These are phyloP conservation scores for Aspergillus viridinutans DNA, from an alignment of 2,329 filamentous ascomycete species.

Conservation along the genomic window DNA sequence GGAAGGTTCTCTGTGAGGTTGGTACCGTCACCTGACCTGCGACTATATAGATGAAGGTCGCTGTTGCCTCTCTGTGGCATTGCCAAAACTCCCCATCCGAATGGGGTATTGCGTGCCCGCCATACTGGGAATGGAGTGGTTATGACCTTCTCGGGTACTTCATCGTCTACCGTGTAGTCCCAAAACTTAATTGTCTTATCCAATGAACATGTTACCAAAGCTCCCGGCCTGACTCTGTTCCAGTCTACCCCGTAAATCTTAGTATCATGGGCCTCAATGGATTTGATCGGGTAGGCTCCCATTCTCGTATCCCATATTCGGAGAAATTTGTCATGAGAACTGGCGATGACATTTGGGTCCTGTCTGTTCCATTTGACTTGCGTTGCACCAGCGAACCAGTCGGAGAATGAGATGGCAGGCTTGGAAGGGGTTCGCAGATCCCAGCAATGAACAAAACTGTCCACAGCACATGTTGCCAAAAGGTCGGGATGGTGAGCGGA, in stretches of 20 bases:
- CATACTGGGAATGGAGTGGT: constrained; percentile 81
- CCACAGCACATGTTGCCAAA: constrained; percentile 84
- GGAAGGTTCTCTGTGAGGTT: constrained; percentile 34
- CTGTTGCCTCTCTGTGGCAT: constrained; percentile 91
- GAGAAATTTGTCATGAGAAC: constrained; percentile 81
- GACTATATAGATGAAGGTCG: constrained; percentile 78
- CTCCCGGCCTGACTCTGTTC: constrained; percentile 71
- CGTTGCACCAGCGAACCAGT: constrained; percentile 90
- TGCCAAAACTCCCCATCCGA: constrained; percentile 77
- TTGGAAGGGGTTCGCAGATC: constrained; percentile 71
- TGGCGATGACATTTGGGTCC: constrained; percentile 80
- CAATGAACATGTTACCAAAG: constrained; percentile 80
- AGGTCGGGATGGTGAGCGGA: constrained; percentile 87
- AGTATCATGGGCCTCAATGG: constrained; percentile 81
- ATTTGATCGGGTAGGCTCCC: constrained; percentile 71
- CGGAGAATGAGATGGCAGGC: constrained; percentile 76
- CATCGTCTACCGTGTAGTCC: constrained; percentile 66
- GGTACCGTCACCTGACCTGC: constrained; percentile 44
- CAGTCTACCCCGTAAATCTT: constrained; percentile 96
- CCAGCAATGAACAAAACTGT: constrained; percentile 91
- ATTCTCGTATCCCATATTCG: constrained; percentile 88
- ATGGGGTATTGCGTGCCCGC: constrained; percentile 86
- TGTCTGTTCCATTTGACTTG: constrained; percentile 94
- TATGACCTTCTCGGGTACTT: constrained; percentile 71
- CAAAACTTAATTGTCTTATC: constrained; percentile 93